Evolutionary conservation across 2,329 filamentous ascomycete species (phyloP).

Genomic region (Mollisiaceae sp.): DNA sequence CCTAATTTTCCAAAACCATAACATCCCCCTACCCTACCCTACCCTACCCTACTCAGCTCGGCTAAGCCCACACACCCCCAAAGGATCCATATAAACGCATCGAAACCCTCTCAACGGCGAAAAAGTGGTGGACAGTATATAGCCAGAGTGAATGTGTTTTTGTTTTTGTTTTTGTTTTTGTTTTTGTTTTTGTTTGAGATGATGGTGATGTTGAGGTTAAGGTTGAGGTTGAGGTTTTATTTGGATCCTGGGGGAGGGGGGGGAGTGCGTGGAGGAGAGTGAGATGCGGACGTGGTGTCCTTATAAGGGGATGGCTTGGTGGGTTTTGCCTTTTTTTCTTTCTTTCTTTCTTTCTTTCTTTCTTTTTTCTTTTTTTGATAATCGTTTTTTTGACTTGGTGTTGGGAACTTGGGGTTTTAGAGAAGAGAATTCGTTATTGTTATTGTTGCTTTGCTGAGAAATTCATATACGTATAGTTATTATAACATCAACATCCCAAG

Average conservation of each 20-base stretch:
- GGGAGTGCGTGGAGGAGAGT: conserved; percentile 52
- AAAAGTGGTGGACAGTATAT: too few species aligned
- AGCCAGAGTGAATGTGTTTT: too few species aligned
- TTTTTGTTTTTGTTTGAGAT: conserved; percentile 69
- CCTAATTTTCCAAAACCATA: too few species aligned
- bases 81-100: conserved; percentile 72
- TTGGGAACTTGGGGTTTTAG: too few species aligned
- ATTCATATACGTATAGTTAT: conserved; percentile 35
- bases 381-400: too few species aligned
- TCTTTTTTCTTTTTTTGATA: not conserved
- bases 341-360: not conserved
- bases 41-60: too few species aligned
- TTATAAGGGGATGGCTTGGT: conserved; percentile 70
- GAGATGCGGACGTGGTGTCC: conserved; percentile 63
- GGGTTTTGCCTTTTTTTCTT: conserved; percentile 44
- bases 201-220: conserved; percentile 60
- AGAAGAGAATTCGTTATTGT: too few species aligned
- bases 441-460: too few species aligned
- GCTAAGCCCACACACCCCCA: too few species aligned
- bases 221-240: conserved; percentile 65
- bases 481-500: conserved; percentile 59
- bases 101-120: too few species aligned
- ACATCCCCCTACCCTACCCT: too few species aligned
- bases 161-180: too few species aligned
- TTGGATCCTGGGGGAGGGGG: conserved; percentile 24